Base-by-base conservation (phyloP, 306 rosid species). In the Castanea crenata region DNA sequence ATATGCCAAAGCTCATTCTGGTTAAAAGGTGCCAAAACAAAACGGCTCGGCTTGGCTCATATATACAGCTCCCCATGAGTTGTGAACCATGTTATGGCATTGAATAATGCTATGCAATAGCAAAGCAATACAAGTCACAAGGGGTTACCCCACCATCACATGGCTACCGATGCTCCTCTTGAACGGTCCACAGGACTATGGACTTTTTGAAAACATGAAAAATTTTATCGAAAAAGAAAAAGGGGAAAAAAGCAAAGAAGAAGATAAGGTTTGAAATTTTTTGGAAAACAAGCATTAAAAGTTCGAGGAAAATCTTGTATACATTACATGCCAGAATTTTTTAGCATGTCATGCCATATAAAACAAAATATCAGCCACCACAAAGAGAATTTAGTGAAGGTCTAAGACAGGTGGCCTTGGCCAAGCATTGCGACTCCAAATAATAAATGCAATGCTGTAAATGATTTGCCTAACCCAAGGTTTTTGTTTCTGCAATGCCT, bases 101-200 rank as follows among this genome's bases (percentile, higher is more conserved):
- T 69, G 32, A 59, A 59, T 23, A 59, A 59, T 11, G 14, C 11
- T 12, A 12, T 10, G 23, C 13, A 18, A 23, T 64, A 32, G 3
- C 16, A 68, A 35, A 68, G 72, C 9, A 68, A 64, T 34, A 68
- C 51, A 8, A 19, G 23, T 19, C 72, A 19, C 25, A 35, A 6
- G 38, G 14, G 32, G 19, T 23, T 34, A 2, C 78, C 78, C 85
- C 85, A 82, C 81, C 81, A 55, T 54, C 81, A 82, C 85, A 78
- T 82, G 85, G 70, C 70, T 31, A 10, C 54, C 19, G 72, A 65
- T 54, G n/a, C 52, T 35, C 10, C 55, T 27, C 69, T 76, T 51
- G 74, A 23, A 19, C 32, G 65, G 25, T 69, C 18, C 67, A 38
- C 32, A 41, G 46, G 46, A 58, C 73, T 51, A 31, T 31, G 72